Base-by-base conservation (phyloP, 2,329 filamentous ascomycete genomes). In the Nothopassalora personata region DNA sequence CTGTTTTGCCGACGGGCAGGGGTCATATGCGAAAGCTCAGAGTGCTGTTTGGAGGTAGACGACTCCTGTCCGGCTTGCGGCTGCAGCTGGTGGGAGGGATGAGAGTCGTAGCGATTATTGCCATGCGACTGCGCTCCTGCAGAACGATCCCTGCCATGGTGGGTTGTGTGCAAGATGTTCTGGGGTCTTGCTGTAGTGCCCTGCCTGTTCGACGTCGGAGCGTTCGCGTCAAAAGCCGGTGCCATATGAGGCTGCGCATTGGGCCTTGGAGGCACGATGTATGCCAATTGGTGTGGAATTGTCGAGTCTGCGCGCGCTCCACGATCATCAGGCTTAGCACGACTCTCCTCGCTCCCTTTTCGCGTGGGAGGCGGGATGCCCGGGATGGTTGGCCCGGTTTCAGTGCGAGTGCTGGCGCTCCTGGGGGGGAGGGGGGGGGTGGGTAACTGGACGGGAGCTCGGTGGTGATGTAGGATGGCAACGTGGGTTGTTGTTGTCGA, bases 191-290 rank as follows among this genome's bases (percentile, higher is more conserved):
- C 58, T 54, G 39, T 34, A 1, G 18, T 19, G 11, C 31, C 34
- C 19, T 48, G 36, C 56, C 53, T 43, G 54, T 53, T 46, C 53
- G 60, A 59, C 19, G 56, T 55, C 47, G 56, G 54, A 39, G 58
- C 53, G 31, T 50, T 43, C 58, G 58, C 60, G 53, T 53, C 56
- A 58, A 49, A 57, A 56, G 55, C 58, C 50, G 58, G 53, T 60
- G 60, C 60, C 60, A 63, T 63, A 54, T 51, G 53, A 58, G 56
- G 54, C 54, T 56, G 57, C 54, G 36, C 60, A 63, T 63, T 60
- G 58, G 23, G 53, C 28, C n/a, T 54, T 39, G 52, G 45, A 36
- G 13, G 27, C 60, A 55, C 60, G 57, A 36, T 28, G 54, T 4
- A 5, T 36, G n/a, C 27, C 60, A 60, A 60, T 58, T 62, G 57